These are phyloP conservation scores for Cladophialophora bantiana DNA, from an alignment of 2,329 filamentous ascomycete genomes.

Conservation along the genomic window DNA sequence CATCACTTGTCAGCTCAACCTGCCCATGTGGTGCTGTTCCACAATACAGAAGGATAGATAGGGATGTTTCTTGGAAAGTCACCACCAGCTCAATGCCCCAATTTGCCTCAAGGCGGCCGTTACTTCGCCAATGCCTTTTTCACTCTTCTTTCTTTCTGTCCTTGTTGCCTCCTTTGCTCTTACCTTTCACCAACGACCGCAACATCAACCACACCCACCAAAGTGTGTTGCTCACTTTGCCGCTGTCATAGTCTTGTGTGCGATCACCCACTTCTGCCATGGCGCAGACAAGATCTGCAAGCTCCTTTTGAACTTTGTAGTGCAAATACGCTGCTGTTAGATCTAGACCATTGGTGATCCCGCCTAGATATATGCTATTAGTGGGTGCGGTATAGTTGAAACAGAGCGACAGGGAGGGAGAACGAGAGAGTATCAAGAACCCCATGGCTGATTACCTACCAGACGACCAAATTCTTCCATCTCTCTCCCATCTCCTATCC, in stretches of 20 bases:
- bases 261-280: slow-evolving; percentile 47
- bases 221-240: slow-evolving; percentile 24
- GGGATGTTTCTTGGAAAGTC: no score
- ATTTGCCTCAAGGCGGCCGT: background rate
- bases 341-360: slow-evolving; percentile 46
- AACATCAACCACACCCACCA: slow-evolving; percentile 32
- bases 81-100: background rate
- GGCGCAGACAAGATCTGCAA: slow-evolving; percentile 46
- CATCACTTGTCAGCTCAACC: no score
- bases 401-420: no score
- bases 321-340: slow-evolving; percentile 44
- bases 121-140: background rate
- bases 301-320: slow-evolving; percentile 40
- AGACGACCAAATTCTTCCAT: slow-evolving; percentile 46
- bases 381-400: background rate
- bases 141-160: background rate
- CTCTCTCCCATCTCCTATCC: slow-evolving; percentile 42
- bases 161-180: slow-evolving; percentile 3
- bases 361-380: slow-evolving; percentile 17
- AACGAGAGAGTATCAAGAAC: no score
- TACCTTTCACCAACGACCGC: slow-evolving; percentile 21
- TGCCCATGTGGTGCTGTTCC: no score
- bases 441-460: slow-evolving; percentile 29
- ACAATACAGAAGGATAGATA: no score
- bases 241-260: slow-evolving; percentile 40